A percentile compares a stretch with the other conserved stretches of the same genome.
Evolutionary conservation across 495 filamentous ascomycete genomes (phyloP).

Genomic region (Delitschia confertaspora): DNA sequence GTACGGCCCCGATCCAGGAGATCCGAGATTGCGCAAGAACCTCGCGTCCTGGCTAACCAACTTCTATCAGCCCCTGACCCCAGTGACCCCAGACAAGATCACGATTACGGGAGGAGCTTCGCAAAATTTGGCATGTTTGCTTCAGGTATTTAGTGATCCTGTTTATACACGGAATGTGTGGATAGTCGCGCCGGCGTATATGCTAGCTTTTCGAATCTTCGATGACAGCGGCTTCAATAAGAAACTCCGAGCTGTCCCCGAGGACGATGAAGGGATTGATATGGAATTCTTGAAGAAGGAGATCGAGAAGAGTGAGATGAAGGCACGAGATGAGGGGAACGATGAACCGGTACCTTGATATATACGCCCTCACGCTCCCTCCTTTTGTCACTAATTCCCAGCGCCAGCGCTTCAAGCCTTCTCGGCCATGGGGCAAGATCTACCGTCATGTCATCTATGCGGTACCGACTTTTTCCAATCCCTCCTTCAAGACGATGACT

Average conservation of each 20-base stretch:
- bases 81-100: conserved; percentile 44
- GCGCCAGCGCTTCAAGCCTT: conserved; percentile 16
- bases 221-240: conserved; percentile 63
- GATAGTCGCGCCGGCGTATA: conserved; percentile 73
- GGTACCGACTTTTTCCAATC: conserved; percentile 76
- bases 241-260: conserved; percentile 54
- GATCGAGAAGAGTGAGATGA: conserved; percentile 39
- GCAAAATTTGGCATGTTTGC: conserved; percentile 62
- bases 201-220: conserved; percentile 68
- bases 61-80: conserved; percentile 47
- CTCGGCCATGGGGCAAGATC: conserved; percentile 45
- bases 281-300: conserved; percentile 45
- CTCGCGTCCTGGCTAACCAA: conserved; percentile 59
- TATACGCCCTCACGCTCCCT: neutral
- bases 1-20: conserved; percentile 75
- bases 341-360: conserved; percentile 24
- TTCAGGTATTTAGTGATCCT: conserved; percentile 71
- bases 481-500: conserved; percentile 65
- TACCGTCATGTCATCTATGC: conserved; percentile 80
- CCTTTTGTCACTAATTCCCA: neutral
- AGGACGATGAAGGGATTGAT: conserved; percentile 68
- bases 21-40: conserved; percentile 41
- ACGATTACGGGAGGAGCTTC: conserved; percentile 74
- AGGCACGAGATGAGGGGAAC: conserved; percentile 28
- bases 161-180: conserved; percentile 66